These are phyloP conservation scores for Apiotrichum gamsii DNA, from an alignment of 1,284 basidiomycete genomes.

Conservation along the genomic window DNA sequence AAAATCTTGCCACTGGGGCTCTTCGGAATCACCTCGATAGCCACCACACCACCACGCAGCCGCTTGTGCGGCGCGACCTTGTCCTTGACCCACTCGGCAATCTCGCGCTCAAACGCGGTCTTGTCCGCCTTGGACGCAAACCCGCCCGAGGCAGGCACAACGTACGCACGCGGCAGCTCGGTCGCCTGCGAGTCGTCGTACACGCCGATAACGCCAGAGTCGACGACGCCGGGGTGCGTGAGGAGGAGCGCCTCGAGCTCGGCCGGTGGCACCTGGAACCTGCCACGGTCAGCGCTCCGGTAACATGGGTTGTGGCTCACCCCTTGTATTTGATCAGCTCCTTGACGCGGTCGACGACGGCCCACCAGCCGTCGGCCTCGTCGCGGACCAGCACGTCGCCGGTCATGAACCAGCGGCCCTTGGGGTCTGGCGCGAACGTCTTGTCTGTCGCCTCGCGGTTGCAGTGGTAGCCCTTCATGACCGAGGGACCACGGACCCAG, in stretches of 20 bases:
- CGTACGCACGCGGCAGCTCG: conserved; percentile 61
- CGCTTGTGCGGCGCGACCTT: conserved; percentile 52
- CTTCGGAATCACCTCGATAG: conserved; percentile 50
- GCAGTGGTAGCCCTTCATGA: conserved; percentile 69
- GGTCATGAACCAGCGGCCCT: conserved; percentile 68
- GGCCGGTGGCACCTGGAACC: conserved; percentile 61
- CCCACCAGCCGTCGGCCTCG: conserved; percentile 52
- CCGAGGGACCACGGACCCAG: conserved; percentile 66
- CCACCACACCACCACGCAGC: conserved; percentile 48
- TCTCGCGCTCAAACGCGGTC: conserved; percentile 49
- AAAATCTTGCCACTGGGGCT: conserved; percentile 40
- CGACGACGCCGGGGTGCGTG: conserved; percentile 62
- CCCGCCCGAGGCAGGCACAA: conserved; percentile 55
- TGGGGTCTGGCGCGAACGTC: conserved; percentile 54
- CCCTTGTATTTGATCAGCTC: conserved; percentile 73
- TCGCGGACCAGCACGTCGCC: conserved; percentile 66
- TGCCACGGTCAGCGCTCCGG: too few species aligned
- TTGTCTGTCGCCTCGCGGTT: conserved; percentile 61
- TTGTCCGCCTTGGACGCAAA: conserved; percentile 31
- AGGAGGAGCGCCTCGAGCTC: conserved; percentile 71
- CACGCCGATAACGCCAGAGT: conserved; percentile 65
- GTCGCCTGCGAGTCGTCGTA: conserved; percentile 59
- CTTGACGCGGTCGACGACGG: conserved; percentile 55
- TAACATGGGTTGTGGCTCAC: too few species aligned
- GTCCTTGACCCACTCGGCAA: conserved; percentile 58